Percentiles rank a stretch among this genome's conserved stretches.
These are phyloP conservation scores for Leccinum fuscescens DNA, from an alignment of 1,284 basidiomycete genomes.

Conservation along the genomic window DNA sequence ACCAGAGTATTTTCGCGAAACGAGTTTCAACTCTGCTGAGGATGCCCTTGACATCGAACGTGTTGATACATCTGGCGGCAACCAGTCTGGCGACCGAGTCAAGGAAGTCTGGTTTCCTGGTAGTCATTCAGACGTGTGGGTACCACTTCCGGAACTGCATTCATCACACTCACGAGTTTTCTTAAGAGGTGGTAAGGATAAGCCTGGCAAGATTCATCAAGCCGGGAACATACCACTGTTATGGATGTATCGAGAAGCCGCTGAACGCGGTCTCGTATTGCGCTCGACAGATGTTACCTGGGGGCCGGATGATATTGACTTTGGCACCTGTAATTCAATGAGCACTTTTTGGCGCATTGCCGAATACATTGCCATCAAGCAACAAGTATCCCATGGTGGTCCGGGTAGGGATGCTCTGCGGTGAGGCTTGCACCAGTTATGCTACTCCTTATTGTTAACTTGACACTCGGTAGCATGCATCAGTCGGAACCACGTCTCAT, in stretches of 20 bases:
- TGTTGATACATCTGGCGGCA: neutral
- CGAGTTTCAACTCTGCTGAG: constrained; percentile 17
- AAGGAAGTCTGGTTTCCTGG: constrained; percentile 31
- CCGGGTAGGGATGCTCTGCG: neutral
- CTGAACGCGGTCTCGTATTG: constrained; percentile 9
- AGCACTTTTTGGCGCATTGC: constrained; percentile 10
- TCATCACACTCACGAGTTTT: neutral
- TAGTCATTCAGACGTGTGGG: constrained; percentile 29
- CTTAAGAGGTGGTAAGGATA: constrained; percentile 11
- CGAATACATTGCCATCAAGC: constrained; percentile 16
- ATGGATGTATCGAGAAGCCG: constrained; percentile 23
- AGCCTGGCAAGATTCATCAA: constrained; percentile 2
- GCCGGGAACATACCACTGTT: constrained; percentile 16
- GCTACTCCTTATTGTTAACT: neutral
- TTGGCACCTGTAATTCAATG: constrained; percentile 18
- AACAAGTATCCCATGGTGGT: neutral
- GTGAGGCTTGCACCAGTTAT: neutral
- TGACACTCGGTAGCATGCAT: neutral
- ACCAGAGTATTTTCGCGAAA: constrained; percentile 34
- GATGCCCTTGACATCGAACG: neutral
- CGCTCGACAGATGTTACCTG: constrained; percentile 15
- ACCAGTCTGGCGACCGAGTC: neutral
- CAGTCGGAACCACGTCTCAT: neutral
- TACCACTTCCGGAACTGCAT: neutral
- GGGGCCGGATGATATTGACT: constrained; percentile 14